Base-by-base conservation (phyloP, 2,329 filamentous ascomycete genomes). In the Zarea fungicola region DNA sequence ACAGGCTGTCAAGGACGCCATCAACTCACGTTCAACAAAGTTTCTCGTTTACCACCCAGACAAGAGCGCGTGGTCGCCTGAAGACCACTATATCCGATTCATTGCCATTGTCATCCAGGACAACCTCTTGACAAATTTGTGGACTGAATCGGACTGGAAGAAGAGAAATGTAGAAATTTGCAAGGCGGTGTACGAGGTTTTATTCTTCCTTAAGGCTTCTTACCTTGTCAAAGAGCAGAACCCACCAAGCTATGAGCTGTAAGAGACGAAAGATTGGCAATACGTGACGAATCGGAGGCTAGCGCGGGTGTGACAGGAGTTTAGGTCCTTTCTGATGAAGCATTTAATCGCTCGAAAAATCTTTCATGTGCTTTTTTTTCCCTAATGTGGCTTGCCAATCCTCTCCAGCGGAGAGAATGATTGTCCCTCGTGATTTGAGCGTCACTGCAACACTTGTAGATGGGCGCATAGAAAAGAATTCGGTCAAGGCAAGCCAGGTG, bases 11-110 rank as follows among this genome's bases (percentile, higher is more conserved):
- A 60, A 58, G 42, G 58, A 62, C 14, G 64, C 62, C 51, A 54
- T 70, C 56, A 56, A 59, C 50, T 53, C 50, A 18, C 54, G 54
- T 14, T 58, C 55, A 19, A 39, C 57, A 45, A 62, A 61, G 50
- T 69, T 60, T 52, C 53, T 67, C 9, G 54, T 65, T 19, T 66
- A 67, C 55, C 59, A 67, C 53, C 66, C 66, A 21, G 59, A 65
- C 48, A 70, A 70, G 61, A 50, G 51, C 3, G 58, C 49, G 22
- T 70, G 67, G 67, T 60, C 60, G 18, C 41, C 53, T 35, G 61
- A 68, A 42, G 68, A 71, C 50, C 67, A 71, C 52, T 54, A 66
- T 39, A 58, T 68, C 34, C 65, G 67, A 29, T 71, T 71, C 60
- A 63, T 71, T 32, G 60, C 59, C 36, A 62, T 62, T 22, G 58